Evolutionary conservation across 306 rosid genomes (phyloP), one percentile per base, ranked within the genome.

Genomic region (Crataegus laevigata): DNA sequence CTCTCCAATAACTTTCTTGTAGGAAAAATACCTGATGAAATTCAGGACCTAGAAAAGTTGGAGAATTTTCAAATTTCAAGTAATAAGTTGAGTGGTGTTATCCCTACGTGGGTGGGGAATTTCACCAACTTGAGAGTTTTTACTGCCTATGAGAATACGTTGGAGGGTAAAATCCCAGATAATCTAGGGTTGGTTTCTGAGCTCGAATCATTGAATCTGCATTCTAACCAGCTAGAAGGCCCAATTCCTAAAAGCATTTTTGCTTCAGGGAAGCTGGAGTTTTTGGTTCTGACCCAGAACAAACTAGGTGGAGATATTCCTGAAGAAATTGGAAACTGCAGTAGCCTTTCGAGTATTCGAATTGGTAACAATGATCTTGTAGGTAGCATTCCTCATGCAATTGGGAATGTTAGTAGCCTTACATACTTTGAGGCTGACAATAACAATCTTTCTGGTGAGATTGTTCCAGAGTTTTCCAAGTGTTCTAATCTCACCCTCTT

Each of bases 361-460:
- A 85, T 87, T 4, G 91, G 91, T 26, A 83, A 87, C 79, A 87
- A 87, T 60, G 61, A 73, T 57, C 84, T 87, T 29, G 52, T 71
- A 55, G 91, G 91, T n/a, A 64, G 57, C 75, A 66, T 87, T 79
- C 91, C 92, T 34, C 80, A 65, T 22, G 61, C 88, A 26, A 87
- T 88, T 72, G 98, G 97, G 71, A 92, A 92, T 81, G 82, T 92
- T 71, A 96, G 92, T 81, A 82, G 99, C 86, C 96, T 96, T 36
- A 91, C 99, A 38, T 96, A 96, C 90, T 96, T 96, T 77, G 99
- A 96, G 84, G 99, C 94, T 2, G 96, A 96, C 75, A 83, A 85
- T 29, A 96, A 92, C 81, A 85, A 90, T 79, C 92, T 96, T 72
- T 96, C 98, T 29, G 98, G 96, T 40, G 89, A 87, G 79, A 17